A percentile compares a stretch with the other conserved stretches of the same genome.
phyloP scores from a whole-genome alignment of 2,329 filamentous ascomycete species.

The Xylaria sp. region DNA sequence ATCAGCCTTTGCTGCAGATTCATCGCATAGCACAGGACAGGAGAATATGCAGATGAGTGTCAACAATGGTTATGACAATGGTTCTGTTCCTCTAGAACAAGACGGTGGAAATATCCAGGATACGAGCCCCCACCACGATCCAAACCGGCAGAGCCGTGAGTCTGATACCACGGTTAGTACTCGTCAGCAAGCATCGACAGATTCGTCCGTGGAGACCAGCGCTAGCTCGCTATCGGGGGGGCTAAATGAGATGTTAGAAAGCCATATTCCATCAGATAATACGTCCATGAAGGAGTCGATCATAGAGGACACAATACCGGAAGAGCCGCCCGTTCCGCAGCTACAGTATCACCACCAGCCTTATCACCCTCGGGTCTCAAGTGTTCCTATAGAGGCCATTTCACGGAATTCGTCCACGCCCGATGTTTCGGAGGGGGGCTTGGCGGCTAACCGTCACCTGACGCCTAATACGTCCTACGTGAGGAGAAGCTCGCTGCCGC shows the following conservation, averaged over 20 bases:
- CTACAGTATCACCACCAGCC: slow-evolving; percentile 70
- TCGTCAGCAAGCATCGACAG: slow-evolving; percentile 60
- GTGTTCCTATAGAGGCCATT: slow-evolving; percentile 55
- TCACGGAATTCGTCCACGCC: slow-evolving; percentile 61
- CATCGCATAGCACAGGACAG: slow-evolving; percentile 41
- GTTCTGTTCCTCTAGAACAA: slow-evolving; percentile 32
- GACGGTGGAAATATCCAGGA: slow-evolving; percentile 39
- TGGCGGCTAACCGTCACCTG: slow-evolving; percentile 68
- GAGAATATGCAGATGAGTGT: slow-evolving; percentile 37
- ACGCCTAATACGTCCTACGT: slow-evolving; percentile 66
- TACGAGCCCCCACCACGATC: slow-evolving; percentile 42
- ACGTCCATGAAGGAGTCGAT: slow-evolving; percentile 64
- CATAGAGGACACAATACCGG: slow-evolving; percentile 56
- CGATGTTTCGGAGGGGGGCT: slow-evolving; percentile 62
- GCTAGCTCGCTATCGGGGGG: slow-evolving; percentile 64
- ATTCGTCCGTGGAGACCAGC: slow-evolving; percentile 66
- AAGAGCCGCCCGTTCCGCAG: slow-evolving; percentile 61
- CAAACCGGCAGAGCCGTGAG: slow-evolving; percentile 62
- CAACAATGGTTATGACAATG: slow-evolving; percentile 35
- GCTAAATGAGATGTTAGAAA: slow-evolving; percentile 59
- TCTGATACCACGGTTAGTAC: slow-evolving; percentile 63
- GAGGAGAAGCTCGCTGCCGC: slow-evolving; percentile 67
- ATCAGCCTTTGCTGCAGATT: slow-evolving; percentile 37
- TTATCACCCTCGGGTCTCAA: slow-evolving; percentile 56
- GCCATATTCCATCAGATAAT: slow-evolving; percentile 53